Percentiles rank a stretch among this genome's conserved stretches.
Conservation (phyloP, 75 land plant species). For the Picea glauca region DNA sequence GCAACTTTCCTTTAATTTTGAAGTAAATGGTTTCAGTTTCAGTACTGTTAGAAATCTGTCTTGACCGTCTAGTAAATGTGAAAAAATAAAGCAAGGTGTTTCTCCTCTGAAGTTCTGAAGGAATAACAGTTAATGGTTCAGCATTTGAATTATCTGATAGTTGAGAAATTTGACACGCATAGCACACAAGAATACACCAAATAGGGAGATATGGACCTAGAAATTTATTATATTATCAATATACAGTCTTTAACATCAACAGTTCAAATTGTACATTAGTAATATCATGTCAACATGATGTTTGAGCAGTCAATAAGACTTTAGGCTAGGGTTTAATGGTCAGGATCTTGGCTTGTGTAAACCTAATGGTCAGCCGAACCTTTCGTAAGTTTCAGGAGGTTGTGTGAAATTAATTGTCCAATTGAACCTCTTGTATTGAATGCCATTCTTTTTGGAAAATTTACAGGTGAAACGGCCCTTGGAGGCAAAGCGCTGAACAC, state of each 20-base stretch:
- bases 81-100: neutral
- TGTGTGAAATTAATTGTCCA: too few relatives aligned
- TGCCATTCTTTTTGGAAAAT: too few relatives aligned
- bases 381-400: too few relatives aligned
- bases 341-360: too few relatives aligned
- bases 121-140: neutral
- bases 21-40: neutral
- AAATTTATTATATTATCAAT: neutral
- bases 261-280: neutral
- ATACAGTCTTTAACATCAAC: neutral
- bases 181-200: neutral
- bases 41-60: neutral
- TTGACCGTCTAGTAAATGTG: neutral
- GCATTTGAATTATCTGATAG: neutral
- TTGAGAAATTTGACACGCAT: neutral
- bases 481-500: too few relatives aligned
- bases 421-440: too few relatives aligned
- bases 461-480: too few relatives aligned
- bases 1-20: neutral
- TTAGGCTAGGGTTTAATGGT: too few relatives aligned
- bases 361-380: too few relatives aligned
- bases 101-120: neutral
- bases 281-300: neutral
- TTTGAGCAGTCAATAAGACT: too few relatives aligned
- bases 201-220: neutral